phyloP scores from a whole-genome alignment of 139 green algal species.

The Chlorella sp. region DNA sequence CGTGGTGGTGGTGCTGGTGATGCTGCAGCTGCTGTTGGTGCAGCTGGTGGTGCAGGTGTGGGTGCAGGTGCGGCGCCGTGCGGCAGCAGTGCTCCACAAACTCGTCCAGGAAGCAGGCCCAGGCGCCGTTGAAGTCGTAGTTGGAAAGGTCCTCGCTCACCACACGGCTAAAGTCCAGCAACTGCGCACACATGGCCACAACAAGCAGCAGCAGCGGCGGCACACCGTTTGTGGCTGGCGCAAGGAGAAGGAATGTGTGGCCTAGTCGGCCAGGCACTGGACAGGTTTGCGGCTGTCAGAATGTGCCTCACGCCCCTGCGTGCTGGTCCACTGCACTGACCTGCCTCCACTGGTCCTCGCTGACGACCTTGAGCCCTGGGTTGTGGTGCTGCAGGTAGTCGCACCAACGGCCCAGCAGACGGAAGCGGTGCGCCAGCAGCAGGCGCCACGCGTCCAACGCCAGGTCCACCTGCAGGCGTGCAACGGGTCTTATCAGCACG shows the following conservation, averaged over 20 bases:
- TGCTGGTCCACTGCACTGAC: constrained; percentile 11
- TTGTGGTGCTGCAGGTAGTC: constrained; percentile 29
- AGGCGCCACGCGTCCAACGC: constrained; percentile 36
- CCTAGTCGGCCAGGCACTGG: too few species aligned
- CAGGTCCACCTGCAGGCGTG: neutral
- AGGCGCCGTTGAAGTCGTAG: constrained; percentile 56
- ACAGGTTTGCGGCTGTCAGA: neutral
- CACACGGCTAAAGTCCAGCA: constrained; percentile 63
- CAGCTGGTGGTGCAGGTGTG: too few species aligned
- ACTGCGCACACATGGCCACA: constrained; percentile 21
- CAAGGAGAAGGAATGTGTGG: too few species aligned
- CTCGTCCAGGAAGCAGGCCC: constrained; percentile 55
- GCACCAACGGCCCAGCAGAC: constrained; percentile 57
- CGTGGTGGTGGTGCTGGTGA: too few species aligned
- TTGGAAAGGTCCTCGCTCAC: constrained; percentile 70
- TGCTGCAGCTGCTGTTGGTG: too few species aligned
- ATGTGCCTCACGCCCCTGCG: neutral
- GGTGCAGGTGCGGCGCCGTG: too few species aligned
- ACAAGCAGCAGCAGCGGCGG: neutral
- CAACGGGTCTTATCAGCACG: too few species aligned
- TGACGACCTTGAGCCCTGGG: constrained; percentile 29
- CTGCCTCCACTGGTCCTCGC: constrained; percentile 69
- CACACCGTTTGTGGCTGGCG: neutral
- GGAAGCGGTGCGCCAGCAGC: constrained; percentile 54
- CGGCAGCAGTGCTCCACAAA: constrained; percentile 66